A percentile compares a stretch with the other conserved stretches of the same genome.
Conservation (phyloP, 495 filamentous ascomycete species). For the Podospora didyma region DNA sequence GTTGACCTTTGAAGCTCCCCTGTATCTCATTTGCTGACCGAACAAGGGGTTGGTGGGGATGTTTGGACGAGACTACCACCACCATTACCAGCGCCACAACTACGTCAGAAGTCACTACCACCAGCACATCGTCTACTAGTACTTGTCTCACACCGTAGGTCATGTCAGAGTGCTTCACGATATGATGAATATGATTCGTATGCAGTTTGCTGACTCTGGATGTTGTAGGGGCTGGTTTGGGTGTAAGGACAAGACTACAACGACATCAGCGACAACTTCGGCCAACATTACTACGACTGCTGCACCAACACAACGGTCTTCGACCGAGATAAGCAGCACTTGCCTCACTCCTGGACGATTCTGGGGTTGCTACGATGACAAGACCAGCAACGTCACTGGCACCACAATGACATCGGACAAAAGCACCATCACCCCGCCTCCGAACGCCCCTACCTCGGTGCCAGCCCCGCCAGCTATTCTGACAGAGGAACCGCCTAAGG, state of each 20-base stretch:
- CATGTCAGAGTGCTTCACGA: too few relatives aligned
- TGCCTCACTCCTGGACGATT: constrained; percentile 54
- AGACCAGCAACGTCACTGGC: constrained; percentile 24
- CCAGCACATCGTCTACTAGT: constrained; percentile 32
- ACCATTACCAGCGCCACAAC: constrained; percentile 39
- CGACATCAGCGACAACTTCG: constrained; percentile 40
- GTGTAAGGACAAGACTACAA: constrained; percentile 47
- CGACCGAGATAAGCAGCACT: constrained; percentile 29
- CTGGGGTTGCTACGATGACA: constrained; percentile 53
- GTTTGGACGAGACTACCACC: constrained; percentile 59
- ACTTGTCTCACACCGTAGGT: constrained; percentile 54
- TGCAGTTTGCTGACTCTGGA: constrained; percentile 42
- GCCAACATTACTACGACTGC: constrained; percentile 19
- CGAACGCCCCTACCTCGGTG: constrained; percentile 26
- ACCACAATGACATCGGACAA: constrained; percentile 15
- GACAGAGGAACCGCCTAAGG: constrained; percentile 18
- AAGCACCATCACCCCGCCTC: constrained; percentile 34
- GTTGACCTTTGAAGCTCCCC: neutral
- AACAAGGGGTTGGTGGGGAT: constrained; percentile 66
- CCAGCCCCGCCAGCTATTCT: constrained; percentile 18
- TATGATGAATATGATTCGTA: constrained; percentile 29
- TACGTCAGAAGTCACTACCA: constrained; percentile 42
- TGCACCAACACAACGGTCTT: constrained; percentile 10
- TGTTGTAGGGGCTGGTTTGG: constrained; percentile 61
- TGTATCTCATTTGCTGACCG: constrained; percentile 6